Conservation (phyloP, 345 rosid species). For the Rhodomyrtus tomentosa region DNA sequence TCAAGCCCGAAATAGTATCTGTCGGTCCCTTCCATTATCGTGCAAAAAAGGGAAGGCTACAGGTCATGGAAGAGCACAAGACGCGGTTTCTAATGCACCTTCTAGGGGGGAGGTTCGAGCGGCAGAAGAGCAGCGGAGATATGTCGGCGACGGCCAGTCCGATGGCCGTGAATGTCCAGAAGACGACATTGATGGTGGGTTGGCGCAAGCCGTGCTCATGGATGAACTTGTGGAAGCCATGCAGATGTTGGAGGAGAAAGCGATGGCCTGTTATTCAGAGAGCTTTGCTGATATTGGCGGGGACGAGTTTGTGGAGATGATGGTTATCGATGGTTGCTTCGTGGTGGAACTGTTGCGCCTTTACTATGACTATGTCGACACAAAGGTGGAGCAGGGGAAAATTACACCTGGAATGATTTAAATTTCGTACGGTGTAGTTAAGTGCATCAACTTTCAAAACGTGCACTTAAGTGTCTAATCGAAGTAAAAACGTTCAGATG, state of each 20-base stretch:
- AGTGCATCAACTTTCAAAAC: too few species aligned
- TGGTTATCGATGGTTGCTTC: conserved; percentile 7
- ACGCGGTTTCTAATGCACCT: conserved; percentile 1
- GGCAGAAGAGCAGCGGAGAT: background rate
- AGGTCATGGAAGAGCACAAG: conserved; percentile 9
- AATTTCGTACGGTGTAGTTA: too few species aligned
- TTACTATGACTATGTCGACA: background rate
- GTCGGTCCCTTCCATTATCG: background rate
- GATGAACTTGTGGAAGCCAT: background rate
- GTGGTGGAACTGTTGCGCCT: conserved; percentile 1
- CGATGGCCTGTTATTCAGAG: conserved; percentile 7
- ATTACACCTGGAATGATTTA: too few species aligned
- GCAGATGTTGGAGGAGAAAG: background rate
- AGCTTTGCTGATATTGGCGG: background rate
- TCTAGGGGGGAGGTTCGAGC: background rate
- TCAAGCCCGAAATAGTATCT: background rate
- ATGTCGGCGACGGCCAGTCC: background rate
- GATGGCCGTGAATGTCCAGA: background rate
- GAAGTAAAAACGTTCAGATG: too few species aligned
- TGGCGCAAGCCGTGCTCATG: background rate
- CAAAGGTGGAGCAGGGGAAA: background rate
- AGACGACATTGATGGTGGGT: background rate
- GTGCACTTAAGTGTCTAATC: too few species aligned
- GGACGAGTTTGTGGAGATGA: conserved; percentile 2
- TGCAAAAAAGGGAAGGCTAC: background rate